A percentile compares a stretch with the other conserved stretches of the same genome.
Evolutionary conservation across 2,329 filamentous ascomycete species (phyloP).

Genomic region (Stromatinia cepivora): DNA sequence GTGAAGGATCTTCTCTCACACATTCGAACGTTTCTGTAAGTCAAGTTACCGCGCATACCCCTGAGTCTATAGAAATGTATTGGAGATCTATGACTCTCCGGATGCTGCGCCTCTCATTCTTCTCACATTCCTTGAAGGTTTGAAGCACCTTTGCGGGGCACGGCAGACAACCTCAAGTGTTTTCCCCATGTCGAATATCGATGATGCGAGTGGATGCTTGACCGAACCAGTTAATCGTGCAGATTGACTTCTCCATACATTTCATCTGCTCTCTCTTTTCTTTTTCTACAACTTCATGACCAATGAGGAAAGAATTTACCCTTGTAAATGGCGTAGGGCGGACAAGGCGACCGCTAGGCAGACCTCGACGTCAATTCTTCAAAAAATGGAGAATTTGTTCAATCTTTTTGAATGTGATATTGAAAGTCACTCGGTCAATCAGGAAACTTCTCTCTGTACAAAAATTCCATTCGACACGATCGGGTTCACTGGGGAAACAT

Average conservation of each 20-base stretch:
- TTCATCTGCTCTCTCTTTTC: background rate
- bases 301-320: background rate
- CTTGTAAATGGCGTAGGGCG: conserved; percentile 24
- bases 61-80: background rate
- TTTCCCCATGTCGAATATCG: background rate
- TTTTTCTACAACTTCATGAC: background rate
- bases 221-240: conserved; percentile 17
- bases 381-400: background rate
- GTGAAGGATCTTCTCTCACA: conserved; percentile 17
- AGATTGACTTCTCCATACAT: background rate
- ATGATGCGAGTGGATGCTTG: background rate
- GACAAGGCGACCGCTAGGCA: conserved; percentile 32
- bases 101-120: conserved; percentile 18
- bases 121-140: background rate
- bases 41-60: conserved; percentile 17
- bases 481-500: background rate
- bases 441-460: background rate
- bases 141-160: conserved; percentile 2
- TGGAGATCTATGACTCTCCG: background rate
- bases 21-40: background rate
- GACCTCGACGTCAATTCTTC: conserved; percentile 21
- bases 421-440: background rate
- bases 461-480: background rate
- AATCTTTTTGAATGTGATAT: background rate
- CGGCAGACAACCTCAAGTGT: background rate